These are phyloP conservation scores for Tagetes patula DNA, from an alignment of 129 eudicot species.

Conservation along the genomic window DNA sequence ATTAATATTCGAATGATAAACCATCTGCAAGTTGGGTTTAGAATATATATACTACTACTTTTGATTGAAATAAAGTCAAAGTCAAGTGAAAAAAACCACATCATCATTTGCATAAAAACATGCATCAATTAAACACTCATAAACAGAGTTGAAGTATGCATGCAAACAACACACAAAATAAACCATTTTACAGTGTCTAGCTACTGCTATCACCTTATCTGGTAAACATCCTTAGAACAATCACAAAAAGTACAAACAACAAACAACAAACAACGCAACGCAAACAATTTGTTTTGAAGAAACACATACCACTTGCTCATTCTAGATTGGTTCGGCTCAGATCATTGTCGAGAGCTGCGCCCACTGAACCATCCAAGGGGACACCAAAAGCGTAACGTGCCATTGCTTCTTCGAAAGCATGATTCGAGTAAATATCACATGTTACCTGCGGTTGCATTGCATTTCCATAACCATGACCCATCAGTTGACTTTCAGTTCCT, in stretches of 20 bases:
- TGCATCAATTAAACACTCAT: too few relatives aligned
- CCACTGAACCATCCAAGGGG: neutral
- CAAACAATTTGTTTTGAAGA: neutral
- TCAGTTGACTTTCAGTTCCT: constrained; percentile 2
- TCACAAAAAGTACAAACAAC: neutral
- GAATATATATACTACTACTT: too few relatives aligned
- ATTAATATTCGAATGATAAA: too few relatives aligned
- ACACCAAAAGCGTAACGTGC: neutral
- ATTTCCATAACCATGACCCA: neutral
- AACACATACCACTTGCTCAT: neutral
- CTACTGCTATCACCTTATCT: neutral
- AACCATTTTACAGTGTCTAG: neutral
- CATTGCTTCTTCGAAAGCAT: constrained; percentile 5
- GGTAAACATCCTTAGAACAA: neutral
- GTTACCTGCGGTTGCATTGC: neutral
- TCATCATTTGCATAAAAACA: too few relatives aligned
- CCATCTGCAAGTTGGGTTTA: too few relatives aligned
- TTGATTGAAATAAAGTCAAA: too few relatives aligned
- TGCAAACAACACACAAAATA: too few relatives aligned
- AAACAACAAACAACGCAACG: neutral
- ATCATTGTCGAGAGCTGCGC: neutral
- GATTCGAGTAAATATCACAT: neutral
- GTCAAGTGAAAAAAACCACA: too few relatives aligned
- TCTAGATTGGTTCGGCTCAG: constrained; percentile 8
- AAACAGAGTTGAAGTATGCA: too few relatives aligned